phyloP scores from a whole-genome alignment of 495 filamentous ascomycete genomes.

The Haplographium delicatum region DNA sequence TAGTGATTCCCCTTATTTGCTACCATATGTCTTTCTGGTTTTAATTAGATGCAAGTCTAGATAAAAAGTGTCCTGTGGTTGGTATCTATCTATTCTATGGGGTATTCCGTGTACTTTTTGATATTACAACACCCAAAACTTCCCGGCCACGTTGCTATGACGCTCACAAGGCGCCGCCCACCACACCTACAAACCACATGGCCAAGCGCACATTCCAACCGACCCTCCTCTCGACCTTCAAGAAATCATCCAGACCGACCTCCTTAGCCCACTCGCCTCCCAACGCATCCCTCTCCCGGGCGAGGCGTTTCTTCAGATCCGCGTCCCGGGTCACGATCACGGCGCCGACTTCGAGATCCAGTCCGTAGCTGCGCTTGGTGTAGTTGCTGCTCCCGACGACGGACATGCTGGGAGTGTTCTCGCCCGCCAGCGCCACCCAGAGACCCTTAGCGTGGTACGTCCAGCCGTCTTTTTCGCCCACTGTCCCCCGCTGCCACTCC shows the following conservation, averaged over 20 bases:
- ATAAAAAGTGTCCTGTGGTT: no score
- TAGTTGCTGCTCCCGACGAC: slow-evolving; percentile 93
- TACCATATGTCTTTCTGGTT: no score
- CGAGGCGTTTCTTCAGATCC: slow-evolving; percentile 63
- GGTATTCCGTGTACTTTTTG: not conserved
- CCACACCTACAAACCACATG: slow-evolving; percentile 79
- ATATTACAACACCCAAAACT: not conserved
- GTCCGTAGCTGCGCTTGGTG: slow-evolving; percentile 84
- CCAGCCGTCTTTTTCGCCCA: slow-evolving; percentile 79
- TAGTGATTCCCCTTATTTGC: no score
- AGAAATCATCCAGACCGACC: slow-evolving; percentile 70
- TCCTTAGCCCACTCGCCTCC: slow-evolving; percentile 56
- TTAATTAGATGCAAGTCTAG: no score
- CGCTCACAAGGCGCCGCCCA: slow-evolving; percentile 65
- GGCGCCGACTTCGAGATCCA: slow-evolving; percentile 85
- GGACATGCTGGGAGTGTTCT: slow-evolving; percentile 62
- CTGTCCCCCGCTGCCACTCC: slow-evolving; percentile 84
- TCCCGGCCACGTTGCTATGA: no score
- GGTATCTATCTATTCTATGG: no score
- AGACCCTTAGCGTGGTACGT: slow-evolving; percentile 98
- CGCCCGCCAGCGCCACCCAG: slow-evolving; percentile 72
- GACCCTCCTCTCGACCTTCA: slow-evolving; percentile 73
- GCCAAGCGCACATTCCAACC: slow-evolving; percentile 79
- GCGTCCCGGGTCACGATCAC: slow-evolving; percentile 78
- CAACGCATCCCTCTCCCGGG: slow-evolving; percentile 73